Evolutionary conservation across 2,329 filamentous ascomycete genomes (phyloP), one percentile per base, ranked within the genome.

Genomic region (Scedosporium minutisporum): DNA sequence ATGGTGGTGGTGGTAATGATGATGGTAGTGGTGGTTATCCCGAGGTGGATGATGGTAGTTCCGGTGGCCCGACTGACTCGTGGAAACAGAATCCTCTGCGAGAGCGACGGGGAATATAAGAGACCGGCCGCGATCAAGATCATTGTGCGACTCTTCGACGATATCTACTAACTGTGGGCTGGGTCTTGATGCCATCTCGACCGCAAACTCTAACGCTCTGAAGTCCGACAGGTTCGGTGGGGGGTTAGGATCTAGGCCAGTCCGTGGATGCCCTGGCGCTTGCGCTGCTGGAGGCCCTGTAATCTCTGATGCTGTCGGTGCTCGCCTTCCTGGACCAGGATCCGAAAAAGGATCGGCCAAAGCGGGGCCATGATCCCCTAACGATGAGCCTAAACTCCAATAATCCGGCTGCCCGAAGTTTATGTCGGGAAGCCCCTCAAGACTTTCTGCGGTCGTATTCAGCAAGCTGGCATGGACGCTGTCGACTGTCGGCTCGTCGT

Each of bases 1-100:
- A 21, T 63, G 42, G 27, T 63, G 61, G n/a, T 63, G 60, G 23
- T 61, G 51, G 12, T 63, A 33, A 1, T 62, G 53, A 4, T 57
- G 58, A 38, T 61, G 62, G 14, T 58, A 58, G 41, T 58, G 44
- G 61, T 44, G 57, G 29, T 6, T 29, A 42, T 5, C 53, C 21
- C 6, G 61, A 1, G 6, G 38, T 25, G 55, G 57, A 58, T 23
- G 53, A 38, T 25, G 57, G 27, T 18, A 61, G 48, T 18, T 55
- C 62, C 29, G 53, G 12, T 6, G 42, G 27, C 18, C 57, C n/a
- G 27, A 12, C 59, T 10, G 44, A 10, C 38, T 33, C 12, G 61
- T 51, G 38, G 23, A 16, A 2, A 62, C 23, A 27, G 23, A 23
- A 16, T 62, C 59, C 10, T 14, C 38, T 14, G 12, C 58, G 10